Evolutionary conservation across 2,329 filamentous ascomycete genomes (phyloP), one percentile per base, ranked within the genome.

Genomic region (Fusarium sp.): DNA sequence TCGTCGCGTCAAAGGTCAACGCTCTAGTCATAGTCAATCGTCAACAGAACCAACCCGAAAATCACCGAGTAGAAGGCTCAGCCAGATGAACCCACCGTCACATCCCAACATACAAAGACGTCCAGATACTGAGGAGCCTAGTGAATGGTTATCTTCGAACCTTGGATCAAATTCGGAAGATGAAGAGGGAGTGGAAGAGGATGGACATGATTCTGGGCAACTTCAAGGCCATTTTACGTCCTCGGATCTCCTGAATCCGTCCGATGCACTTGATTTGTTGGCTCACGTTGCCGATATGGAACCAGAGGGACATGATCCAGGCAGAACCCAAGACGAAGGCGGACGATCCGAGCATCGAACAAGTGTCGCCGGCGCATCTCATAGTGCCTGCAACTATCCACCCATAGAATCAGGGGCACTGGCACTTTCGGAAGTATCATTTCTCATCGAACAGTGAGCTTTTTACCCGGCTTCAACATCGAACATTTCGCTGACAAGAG

Each of bases 221-320:
- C 76, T 82, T 7, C 79, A 82, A 42, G 81, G 81, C 28, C 80
- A 80, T 45, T 81, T 82, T 59, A 79, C 79, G 2, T 79, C 81
- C 0, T 78, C 78, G 0, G 80, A 82, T 63, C 74, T 82, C 3
- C 70, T 82, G 34, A 81, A 82, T 20, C 81, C 81, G 3, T 82
- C 81, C 2, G 81, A 82, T 54, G 81, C 81, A 0, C 70, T 82
- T 47, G 78, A 82, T 55, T 63, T 82, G 20, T 65, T 82, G 25
- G 81, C 80, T 28, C 81, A 82, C 57, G 81, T 81, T 7, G 81
- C 81, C 37, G 78, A 82, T 43, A 72, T 82, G 47, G 79, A 81
- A 9, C 74, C 76, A 1, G 61, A 64, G n/a, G 53, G 50, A 5
- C 69, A 73, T 14, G 62, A 60, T 16, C 70, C 70, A 14, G 62